A percentile compares a stretch with the other conserved stretches of the same genome.
phyloP scores from a whole-genome alignment of 129 eudicot genomes.

The Flaveria robusta region DNA sequence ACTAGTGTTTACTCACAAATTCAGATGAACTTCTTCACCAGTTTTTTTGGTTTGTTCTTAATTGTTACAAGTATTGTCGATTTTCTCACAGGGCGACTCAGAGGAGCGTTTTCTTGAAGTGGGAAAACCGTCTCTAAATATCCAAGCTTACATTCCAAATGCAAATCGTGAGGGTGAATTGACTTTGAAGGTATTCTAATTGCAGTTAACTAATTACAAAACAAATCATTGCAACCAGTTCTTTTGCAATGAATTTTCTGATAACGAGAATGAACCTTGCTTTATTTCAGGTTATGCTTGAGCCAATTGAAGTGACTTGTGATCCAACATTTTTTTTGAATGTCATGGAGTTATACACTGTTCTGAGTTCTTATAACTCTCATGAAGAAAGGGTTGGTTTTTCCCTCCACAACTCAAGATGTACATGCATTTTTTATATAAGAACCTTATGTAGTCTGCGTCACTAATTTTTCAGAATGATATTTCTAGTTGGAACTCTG shows the following conservation, averaged over 20 bases:
- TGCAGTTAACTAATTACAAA: constrained; percentile 7
- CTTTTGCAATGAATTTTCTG: constrained; percentile 27
- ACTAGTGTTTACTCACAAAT: background rate
- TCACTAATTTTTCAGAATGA: background rate
- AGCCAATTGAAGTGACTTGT: constrained; percentile 61
- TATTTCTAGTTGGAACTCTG: background rate
- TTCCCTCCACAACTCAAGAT: background rate
- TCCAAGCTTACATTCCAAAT: constrained; percentile 57
- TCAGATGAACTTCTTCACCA: constrained; percentile 12
- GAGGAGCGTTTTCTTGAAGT: constrained; percentile 36
- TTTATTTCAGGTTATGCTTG: constrained; percentile 64
- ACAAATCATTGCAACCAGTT: constrained; percentile 20
- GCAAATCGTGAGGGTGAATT: constrained; percentile 42
- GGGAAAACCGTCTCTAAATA: constrained; percentile 50
- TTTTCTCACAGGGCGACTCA: constrained; percentile 42
- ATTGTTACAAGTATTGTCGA: constrained; percentile 5
- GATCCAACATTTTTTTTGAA: constrained; percentile 53
- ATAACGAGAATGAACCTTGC: constrained; percentile 13
- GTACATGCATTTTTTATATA: constrained; percentile 16
- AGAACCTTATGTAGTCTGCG: constrained; percentile 9
- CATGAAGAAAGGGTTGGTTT: constrained; percentile 66
- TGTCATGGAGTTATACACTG: constrained; percentile 51
- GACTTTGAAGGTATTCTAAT: constrained; percentile 51
- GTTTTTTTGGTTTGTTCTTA: constrained; percentile 18
- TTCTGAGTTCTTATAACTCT: constrained; percentile 45